Evolutionary conservation across 257 asterid genomes (phyloP).

Genomic region (Solanum verrucosum): DNA sequence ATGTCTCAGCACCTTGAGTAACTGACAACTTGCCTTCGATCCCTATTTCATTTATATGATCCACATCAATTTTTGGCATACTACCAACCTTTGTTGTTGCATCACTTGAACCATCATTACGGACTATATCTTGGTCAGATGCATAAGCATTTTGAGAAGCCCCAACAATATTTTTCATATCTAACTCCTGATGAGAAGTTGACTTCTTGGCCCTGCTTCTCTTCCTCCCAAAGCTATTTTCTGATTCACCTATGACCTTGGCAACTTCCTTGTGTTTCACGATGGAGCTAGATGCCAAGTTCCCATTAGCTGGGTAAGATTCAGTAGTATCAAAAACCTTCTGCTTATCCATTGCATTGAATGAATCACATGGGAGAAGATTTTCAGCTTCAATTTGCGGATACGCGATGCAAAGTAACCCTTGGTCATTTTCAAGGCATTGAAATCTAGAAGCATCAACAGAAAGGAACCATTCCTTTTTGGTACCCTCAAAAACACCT

Average conservation of each 20-base stretch:
- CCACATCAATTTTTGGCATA: background rate
- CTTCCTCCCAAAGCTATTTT: constrained; percentile 4
- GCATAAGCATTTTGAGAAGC: background rate
- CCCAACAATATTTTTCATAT: constrained; percentile 2
- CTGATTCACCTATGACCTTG: constrained; percentile 7
- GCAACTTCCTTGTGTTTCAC: constrained; percentile 11
- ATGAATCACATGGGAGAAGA: background rate
- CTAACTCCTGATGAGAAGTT: background rate
- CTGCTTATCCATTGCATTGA: background rate
- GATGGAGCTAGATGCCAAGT: background rate
- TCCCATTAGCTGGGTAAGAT: constrained; percentile 2
- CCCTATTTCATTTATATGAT: background rate
- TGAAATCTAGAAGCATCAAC: constrained; percentile 28
- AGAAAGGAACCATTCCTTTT: constrained; percentile 34
- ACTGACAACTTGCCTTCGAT: background rate
- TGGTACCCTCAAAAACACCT: constrained; percentile 31
- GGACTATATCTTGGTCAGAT: background rate
- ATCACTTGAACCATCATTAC: background rate
- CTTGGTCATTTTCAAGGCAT: background rate
- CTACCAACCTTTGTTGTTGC: background rate
- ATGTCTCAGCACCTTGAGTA: constrained; percentile 4
- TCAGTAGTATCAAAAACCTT: background rate
- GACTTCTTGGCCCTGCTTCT: constrained; percentile 15
- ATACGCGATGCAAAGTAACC: background rate
- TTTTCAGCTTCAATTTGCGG: background rate